A percentile compares a stretch with the other conserved stretches of the same genome.
These are phyloP conservation scores for Fagopyrum esculentum DNA, from an alignment of 148 eudicot genomes.

Conservation along the genomic window DNA sequence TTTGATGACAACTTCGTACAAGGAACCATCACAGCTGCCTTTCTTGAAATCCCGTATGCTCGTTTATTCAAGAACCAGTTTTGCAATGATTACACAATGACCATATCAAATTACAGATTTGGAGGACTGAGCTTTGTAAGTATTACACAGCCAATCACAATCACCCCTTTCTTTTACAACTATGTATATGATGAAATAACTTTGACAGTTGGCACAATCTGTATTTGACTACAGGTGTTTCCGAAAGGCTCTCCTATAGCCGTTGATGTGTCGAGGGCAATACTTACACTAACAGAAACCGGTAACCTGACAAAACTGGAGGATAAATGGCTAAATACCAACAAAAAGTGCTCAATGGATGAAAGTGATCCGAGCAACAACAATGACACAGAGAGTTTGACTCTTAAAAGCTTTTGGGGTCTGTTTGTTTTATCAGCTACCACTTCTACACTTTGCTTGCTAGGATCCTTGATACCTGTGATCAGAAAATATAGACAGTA, in stretches of 20 bases:
- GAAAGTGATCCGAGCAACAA: neutral
- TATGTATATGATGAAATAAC: neutral
- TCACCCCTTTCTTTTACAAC: no score
- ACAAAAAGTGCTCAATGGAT: slow-evolving; percentile 2
- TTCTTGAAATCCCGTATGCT: slow-evolving; percentile 28
- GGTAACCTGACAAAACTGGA: slow-evolving; percentile 9
- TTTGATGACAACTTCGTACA: slow-evolving; percentile 3
- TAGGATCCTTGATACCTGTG: slow-evolving; percentile 12
- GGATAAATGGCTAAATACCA: neutral
- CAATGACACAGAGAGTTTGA: slow-evolving; percentile 9
- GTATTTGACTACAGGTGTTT: slow-evolving; percentile 22
- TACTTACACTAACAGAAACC: slow-evolving; percentile 19
- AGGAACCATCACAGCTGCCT: slow-evolving; percentile 19
- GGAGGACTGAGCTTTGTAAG: slow-evolving; percentile 34
- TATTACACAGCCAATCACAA: neutral
- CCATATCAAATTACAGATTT: slow-evolving; percentile 20
- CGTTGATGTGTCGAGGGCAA: slow-evolving; percentile 24
- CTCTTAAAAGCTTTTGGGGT: slow-evolving; percentile 18
- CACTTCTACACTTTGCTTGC: slow-evolving; percentile 14
- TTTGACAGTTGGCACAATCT: neutral
- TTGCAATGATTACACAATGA: slow-evolving; percentile 20
- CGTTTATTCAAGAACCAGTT: slow-evolving; percentile 16
- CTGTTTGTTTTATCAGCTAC: slow-evolving; percentile 12
- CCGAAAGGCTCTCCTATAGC: slow-evolving; percentile 29
- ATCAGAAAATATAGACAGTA: neutral